Evolutionary conservation across 2,329 filamentous ascomycete genomes (phyloP), one percentile per base, ranked within the genome.

Genomic region (Sclerotinia minor): DNA sequence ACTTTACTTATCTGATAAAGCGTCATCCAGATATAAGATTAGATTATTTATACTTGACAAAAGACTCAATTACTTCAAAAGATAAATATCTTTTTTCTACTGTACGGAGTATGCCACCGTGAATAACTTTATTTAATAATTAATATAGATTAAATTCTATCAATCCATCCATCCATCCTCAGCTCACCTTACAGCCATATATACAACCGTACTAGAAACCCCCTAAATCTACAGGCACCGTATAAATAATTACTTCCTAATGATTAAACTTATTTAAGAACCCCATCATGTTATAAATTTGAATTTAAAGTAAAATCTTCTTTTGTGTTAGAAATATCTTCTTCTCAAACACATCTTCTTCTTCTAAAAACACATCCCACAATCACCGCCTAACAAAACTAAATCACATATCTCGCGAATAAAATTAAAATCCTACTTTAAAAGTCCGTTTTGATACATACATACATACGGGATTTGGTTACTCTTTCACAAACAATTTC

Each of bases 181-280:
- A 7, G 24, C n/a, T 1, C 29, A 35, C 2, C 21, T 3, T 2
- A 1, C 3, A 49, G 3, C n/a, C n/a, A n/a, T n/a, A 21, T 7
- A 13, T 24, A 60, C 0, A 35, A 24, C 19, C 41, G 26, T 47
- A 49, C 0, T 8, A 17, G 19, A 35, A 49, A 17, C 11, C 29
- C 29, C 21, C 29, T 35, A 35, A 11, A 15, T 6, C 6, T 7
- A 9, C 8, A 35, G 0, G 1, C 9, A 6, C 41, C n/a, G 29
- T 49, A 24, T 6, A n/a, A 35, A 35, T 7, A n/a, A n/a, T n/a
- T n/a, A 19, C 5, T 17, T 44, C 35, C 15, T 6, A 35, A 11
- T 3, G 9, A 11, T 13, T 13, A 47, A 60, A 47, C 11, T 47
- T 29, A 35, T 32, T 6, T 35, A 60, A 60, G 21, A 11, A 21